These are phyloP conservation scores for Trichocomaceae sp. DNA, from an alignment of 2,329 filamentous ascomycete species.

Conservation along the genomic window DNA sequence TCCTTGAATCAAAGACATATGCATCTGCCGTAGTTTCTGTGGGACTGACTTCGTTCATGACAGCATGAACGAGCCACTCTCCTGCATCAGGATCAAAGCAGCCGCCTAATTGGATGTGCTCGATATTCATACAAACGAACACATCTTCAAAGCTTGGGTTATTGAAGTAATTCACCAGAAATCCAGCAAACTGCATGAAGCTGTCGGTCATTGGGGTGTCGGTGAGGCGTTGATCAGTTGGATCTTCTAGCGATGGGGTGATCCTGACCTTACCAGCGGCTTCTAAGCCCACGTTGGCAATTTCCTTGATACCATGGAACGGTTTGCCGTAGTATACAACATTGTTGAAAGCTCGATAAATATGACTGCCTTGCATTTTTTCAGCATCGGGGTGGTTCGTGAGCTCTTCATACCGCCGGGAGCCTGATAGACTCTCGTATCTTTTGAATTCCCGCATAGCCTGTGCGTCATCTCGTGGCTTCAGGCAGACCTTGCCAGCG, in stretches of 20 bases:
- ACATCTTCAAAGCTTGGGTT: conserved; percentile 4
- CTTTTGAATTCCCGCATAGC: too few species aligned
- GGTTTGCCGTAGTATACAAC: too few species aligned
- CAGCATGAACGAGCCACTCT: conserved; percentile 5
- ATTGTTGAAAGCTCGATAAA: too few species aligned
- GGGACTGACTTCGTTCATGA: not conserved
- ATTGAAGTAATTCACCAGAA: conserved; percentile 25
- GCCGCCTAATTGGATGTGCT: not conserved
- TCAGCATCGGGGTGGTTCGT: too few species aligned
- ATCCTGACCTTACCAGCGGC: conserved; percentile 17
- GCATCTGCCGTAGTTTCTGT: conserved; percentile 18
- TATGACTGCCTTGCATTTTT: too few species aligned
- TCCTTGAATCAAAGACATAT: conserved; percentile 23
- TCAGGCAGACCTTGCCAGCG: too few species aligned
- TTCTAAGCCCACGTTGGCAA: too few species aligned
- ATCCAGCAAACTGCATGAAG: conserved; percentile 28
- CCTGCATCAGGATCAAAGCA: conserved; percentile 1
- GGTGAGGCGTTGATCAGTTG: conserved; percentile 13
- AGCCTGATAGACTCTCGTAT: too few species aligned
- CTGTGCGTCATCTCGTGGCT: too few species aligned
- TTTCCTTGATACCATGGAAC: too few species aligned
- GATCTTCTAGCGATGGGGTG: conserved; percentile 3
- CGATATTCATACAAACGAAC: conserved; percentile 5
- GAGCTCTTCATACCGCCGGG: too few species aligned
- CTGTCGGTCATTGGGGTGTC: conserved; percentile 21